Conservation (phyloP, 352 stramenopile species). For the Phytophthora uliginosa region DNA sequence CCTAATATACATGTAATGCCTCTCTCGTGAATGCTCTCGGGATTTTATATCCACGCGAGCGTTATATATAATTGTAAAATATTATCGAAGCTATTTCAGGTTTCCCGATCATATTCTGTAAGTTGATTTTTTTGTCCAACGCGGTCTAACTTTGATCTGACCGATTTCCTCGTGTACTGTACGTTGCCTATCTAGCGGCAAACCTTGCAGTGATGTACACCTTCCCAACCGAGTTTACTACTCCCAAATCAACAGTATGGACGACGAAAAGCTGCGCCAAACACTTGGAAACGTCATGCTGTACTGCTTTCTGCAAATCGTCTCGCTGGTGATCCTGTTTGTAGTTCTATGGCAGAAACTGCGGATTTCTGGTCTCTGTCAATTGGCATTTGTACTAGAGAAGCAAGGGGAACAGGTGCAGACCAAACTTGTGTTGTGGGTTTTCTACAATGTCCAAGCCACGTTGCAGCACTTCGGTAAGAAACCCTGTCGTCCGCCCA, state of each 20-base stretch:
- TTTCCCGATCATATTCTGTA: constrained; percentile 53
- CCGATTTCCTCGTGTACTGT: too few relatives aligned
- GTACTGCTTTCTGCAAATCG: constrained; percentile 49
- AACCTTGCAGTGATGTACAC: constrained; percentile 38
- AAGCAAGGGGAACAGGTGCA: constrained; percentile 44
- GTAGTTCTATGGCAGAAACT: constrained; percentile 34
- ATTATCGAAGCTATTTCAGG: too few relatives aligned
- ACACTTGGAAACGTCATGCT: constrained; percentile 41
- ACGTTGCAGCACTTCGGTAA: constrained; percentile 45
- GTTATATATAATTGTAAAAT: too few relatives aligned
- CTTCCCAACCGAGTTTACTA: constrained; percentile 45
- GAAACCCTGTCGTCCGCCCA: not conserved
- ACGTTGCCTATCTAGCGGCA: constrained; percentile 14
- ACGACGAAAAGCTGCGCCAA: constrained; percentile 12
- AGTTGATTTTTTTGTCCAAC: constrained; percentile 9
- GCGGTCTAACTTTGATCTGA: too few relatives aligned
- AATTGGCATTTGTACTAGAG: constrained; percentile 54
- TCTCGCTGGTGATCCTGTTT: constrained; percentile 44
- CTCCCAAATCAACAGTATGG: constrained; percentile 34
- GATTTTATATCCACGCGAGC: too few relatives aligned
- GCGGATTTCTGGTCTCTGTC: constrained; percentile 28
- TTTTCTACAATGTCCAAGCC: constrained; percentile 38
- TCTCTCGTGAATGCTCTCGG: too few relatives aligned
- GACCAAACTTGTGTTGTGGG: constrained; percentile 50
- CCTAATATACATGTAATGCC: too few relatives aligned